Base-by-base conservation (phyloP, 148 eudicot species). In the Rhododendron ovatum region DNA sequence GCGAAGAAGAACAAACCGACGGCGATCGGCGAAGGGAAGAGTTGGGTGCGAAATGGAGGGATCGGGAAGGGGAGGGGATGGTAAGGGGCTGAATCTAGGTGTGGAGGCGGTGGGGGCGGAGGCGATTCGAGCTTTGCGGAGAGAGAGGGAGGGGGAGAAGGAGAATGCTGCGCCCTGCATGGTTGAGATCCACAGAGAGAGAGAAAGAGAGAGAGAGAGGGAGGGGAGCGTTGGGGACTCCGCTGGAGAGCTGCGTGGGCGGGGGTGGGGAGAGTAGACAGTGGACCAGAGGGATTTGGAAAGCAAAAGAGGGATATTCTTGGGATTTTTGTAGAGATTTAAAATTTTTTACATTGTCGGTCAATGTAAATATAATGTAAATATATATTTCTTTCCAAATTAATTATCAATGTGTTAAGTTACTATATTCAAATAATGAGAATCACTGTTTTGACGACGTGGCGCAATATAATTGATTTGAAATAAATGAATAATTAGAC, bases 101-200 rank as follows among this genome's bases (percentile, higher is more conserved):
- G 30, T 26, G 48, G 82, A 12, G 47, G 59, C 15, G 87, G 33
- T 28, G 86, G 22, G 50, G 69, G 43, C 35, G 65, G 84, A 78
- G 83, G 85, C 78, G 50, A 82, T 78, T 51, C 83, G 89, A 65
- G 90, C 86, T 51, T 88, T 88, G 1, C 85, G 88, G 14, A 83
- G 82, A 1, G 92, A 84, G 47, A 88, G 57, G 33, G 93, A 90
- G 30, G 92, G 88, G 17, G 93, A 81, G 78, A 93, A 85, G 61
- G 93, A 83, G 59, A 93, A 81, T 22, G 94, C 90, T 3, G 91
- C 37, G 89, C 90, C 86, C 92, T 93, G 98, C 98, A 93, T 95
- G 86, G 91, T 37, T 37, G 39, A 37, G 83, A 79, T 81, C 57
- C 71, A 48, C 83, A 71, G 59, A 78, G 63, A 83, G 87, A 48